Base-by-base conservation (phyloP, 352 stramenopile genomes). In the Elongisporangium anandrum region DNA sequence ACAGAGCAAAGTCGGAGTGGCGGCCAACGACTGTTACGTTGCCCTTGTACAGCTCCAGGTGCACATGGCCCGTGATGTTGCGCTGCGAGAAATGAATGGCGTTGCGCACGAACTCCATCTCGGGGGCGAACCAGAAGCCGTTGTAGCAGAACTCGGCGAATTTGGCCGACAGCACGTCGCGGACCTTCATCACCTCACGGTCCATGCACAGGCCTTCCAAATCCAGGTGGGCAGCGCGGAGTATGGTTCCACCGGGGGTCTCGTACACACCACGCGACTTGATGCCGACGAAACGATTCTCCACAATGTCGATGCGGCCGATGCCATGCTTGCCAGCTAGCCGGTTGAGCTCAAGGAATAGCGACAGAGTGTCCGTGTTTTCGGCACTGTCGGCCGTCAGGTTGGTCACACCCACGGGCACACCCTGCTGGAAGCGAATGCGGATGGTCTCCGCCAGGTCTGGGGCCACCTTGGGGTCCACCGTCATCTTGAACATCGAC, bases 201-300 rank as follows among this genome's bases (percentile, higher is more conserved):
- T 99, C 97, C 76, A 99, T 88, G 79, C 88, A 97, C 20, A 99
- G 81, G n/a, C 95, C 95, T 69, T 99, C 96, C 7, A 99, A 74
- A 64, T 93, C 84, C 23, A 93, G 76, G 80, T 98, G 90, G 0
- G 92, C 93, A 15, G 77, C 73, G 38, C 88, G 75, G 20, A 97
- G 79, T 49, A 97, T 90, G 56, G 96, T 99, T 50, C 97, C 97
- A 29, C 92, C 97, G 13, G 97, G 97, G 22, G 97, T 99, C 77
- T 99, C 97, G 86, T 99, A 99, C 56, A 98, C 92, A 59, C 97
- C 97, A 55, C 97, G 95, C 63, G 92, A 98, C 92, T 99, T 99
- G 81, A 99, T 99, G 60, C 97, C 97, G 47, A 99, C 97, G 70
- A 99, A 99, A 23, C 97, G 94, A 82, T 99, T 99, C 83, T 99